Evolutionary conservation across 331 rosid species (phyloP).

Genomic region (Saraca asoca): DNA sequence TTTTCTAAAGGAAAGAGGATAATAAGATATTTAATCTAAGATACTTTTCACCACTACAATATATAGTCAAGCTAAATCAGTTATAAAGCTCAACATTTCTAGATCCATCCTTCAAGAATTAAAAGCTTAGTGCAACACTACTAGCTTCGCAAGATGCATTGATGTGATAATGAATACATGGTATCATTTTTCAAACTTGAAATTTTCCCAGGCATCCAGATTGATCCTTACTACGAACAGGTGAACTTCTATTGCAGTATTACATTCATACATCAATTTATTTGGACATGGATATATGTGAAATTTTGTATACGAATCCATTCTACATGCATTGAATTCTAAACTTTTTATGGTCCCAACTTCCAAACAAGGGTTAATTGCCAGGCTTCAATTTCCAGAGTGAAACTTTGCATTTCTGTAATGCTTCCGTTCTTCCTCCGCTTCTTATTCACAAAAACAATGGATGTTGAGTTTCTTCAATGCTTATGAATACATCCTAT

Average conservation of each 20-base stretch:
- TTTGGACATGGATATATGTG: not conserved
- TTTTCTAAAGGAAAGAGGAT: not conserved
- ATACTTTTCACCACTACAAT: too few species aligned
- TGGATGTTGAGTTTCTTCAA: not conserved
- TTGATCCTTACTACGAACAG: not conserved
- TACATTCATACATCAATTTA: not conserved
- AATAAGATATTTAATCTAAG: too few species aligned
- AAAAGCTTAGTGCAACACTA: not conserved
- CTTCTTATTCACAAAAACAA: not conserved
- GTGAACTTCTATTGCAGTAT: not conserved
- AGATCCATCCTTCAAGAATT: not conserved
- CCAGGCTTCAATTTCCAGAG: too few species aligned
- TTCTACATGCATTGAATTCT: too few species aligned
- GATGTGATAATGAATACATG: not conserved
- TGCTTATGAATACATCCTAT: not conserved
- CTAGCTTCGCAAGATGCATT: constrained; percentile 9
- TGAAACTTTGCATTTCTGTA: too few species aligned
- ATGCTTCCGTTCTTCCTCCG: too few species aligned
- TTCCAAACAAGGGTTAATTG: too few species aligned
- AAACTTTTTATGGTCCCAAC: too few species aligned
- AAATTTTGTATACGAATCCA: too few species aligned
- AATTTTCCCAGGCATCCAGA: not conserved
- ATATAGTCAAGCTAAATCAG: not conserved
- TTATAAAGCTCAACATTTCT: not conserved
- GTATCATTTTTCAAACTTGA: not conserved